Base-by-base conservation (phyloP, 805 yeast genomes). In the Saturnispora quitensis region DNA sequence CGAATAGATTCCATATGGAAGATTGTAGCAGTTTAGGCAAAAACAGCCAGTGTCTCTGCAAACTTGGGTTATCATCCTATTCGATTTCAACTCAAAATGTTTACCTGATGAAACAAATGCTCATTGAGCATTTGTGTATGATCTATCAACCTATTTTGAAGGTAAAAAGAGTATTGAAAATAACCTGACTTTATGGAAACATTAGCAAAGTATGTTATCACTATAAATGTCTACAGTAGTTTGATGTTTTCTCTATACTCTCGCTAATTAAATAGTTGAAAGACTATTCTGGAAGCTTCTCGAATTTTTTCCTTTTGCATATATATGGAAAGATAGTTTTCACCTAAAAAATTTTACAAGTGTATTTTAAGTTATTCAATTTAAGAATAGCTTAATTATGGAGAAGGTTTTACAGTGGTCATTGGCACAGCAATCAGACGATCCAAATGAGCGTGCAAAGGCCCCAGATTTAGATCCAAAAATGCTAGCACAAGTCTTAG, bases 331-430 rank as follows among this genome's bases (percentile, higher is more conserved):
- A 31, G 34, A 2, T 31, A 10, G 34, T 31, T 31, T 31, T 31
- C 34, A 12, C 15, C 34, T 2, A 13, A 31, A 31, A 31, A 31
- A 31, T 31, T 31, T 31, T 12, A 12, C 15, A n/a, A 31, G 34
- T 12, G 5, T 31, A 2, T 31, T 4, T n/a, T 9, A 31, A 24
- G 13, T 24, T 10, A 22, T 24, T 5, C 15, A 27, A 8, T 17
- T 8, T 28, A 18, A n/a, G 36, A 13, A 3, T n/a, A 42, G 22
- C 12, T 5, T 13, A 9, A 63, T 36, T 15, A 91, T 91, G 98
- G 97, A 91, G 55, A 90, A 90, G 67, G 68, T 91, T 55, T 68
- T 91, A 56, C 87, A 89, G 59, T 91, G 99, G 99, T 89, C 97
- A 5, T 75, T 87, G 47, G 86, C 90, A 42, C 80, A 85, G 63